These are phyloP conservation scores for Lasiosphaeria hispida DNA, from an alignment of 495 filamentous ascomycete species.

Conservation along the genomic window DNA sequence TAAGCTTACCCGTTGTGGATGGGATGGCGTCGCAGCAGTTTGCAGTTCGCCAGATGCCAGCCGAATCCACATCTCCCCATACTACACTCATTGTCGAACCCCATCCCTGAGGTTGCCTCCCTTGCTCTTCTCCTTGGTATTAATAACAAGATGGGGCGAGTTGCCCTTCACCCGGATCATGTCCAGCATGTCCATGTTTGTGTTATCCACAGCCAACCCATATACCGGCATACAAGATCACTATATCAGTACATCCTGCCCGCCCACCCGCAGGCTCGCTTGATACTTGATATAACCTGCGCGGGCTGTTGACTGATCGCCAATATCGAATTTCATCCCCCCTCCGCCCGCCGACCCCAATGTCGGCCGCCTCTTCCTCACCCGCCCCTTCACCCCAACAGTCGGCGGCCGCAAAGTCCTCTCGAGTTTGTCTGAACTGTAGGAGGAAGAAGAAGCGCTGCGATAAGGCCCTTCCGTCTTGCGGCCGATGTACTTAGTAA, in stretches of 20 bases:
- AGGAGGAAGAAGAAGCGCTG: constrained; percentile 28
- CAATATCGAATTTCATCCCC: background rate
- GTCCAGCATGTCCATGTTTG: background rate
- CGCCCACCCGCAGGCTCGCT: too few relatives aligned
- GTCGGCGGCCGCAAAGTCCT: constrained; percentile 18
- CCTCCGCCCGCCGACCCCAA: background rate
- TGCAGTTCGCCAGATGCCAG: too few relatives aligned
- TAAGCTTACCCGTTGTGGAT: too few relatives aligned
- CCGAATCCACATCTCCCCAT: background rate
- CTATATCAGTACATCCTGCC: too few relatives aligned
- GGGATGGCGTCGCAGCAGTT: too few relatives aligned
- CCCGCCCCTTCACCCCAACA: constrained; percentile 18
- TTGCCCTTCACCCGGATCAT: background rate
- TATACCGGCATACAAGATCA: too few relatives aligned
- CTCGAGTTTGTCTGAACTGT: constrained; percentile 30
- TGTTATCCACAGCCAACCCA: background rate
- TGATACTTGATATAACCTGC: too few relatives aligned
- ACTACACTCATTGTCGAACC: background rate
- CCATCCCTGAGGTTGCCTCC: constrained; percentile 12
- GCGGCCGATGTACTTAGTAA: constrained; percentile 28
- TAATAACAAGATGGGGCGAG: constrained; percentile 14
- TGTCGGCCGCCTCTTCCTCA: constrained; percentile 28
- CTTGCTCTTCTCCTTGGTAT: constrained; percentile 4
- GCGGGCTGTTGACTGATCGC: too few relatives aligned
- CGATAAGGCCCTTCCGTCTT: constrained; percentile 28